Base-by-base conservation (phyloP, 2,329 filamentous ascomycete species). In the Knoxdaviesia capensis region DNA sequence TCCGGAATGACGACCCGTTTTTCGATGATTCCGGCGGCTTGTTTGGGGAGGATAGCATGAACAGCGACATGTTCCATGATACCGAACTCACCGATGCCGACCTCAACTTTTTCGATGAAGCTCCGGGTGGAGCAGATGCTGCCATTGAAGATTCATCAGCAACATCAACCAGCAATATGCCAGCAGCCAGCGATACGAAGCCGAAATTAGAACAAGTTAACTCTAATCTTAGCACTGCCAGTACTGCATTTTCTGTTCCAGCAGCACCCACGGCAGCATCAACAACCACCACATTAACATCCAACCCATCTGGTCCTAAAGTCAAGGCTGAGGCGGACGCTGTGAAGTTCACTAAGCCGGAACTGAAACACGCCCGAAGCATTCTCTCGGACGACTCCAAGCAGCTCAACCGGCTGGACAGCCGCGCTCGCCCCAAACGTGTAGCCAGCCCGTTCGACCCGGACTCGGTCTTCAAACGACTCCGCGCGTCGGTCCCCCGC, bases 61-160 rank as follows among this genome's bases (percentile, higher is more conserved):
- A 75, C 8, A 71, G 69, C 6, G 77, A 83, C 48, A 71, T 79
- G 49, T 84, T 83, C 56, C 75, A 69, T n/a, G 71, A 76, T n/a
- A 69, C 74, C 47, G 72, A 76, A 48, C 67, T 88, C n/a, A 86
- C 79, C 1, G 83, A 90, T 49, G 81, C 75, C 5, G 83, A 90
- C 52, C 88, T 88, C 54, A 83, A 72, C 53, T 88, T 87, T 56
- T 88, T 88, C 49, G 81, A 88, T 50, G 76, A 80, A 20, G 20
- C 20, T 20, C 20, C 20, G 20, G 20, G 20, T 20, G 20, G 20
- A 20, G 20, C 20, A 20, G 20, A 20, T 20, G 20, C 20, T 20
- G 20, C 3, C 20, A 20, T 20, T 20, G 20, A 20, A 20, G 20
- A 20, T 20, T 20, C 20, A 20, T 20, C 20, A 20, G 20, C 20